Conservation (phyloP, 768 basidiomycete species). For the Lactarius tabidus region DNA sequence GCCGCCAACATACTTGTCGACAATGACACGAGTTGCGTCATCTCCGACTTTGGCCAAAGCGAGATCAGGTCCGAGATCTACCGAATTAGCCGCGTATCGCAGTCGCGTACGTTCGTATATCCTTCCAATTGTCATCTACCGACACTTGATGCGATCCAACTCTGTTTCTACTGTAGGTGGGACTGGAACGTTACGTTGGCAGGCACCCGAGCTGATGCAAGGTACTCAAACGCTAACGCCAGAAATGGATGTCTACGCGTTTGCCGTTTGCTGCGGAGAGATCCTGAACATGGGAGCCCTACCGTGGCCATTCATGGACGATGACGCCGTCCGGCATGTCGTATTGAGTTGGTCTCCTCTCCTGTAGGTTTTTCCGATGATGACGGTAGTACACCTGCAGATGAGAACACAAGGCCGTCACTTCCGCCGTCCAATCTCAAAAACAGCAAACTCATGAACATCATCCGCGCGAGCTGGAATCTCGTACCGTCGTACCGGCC, state of each 20-base stretch:
- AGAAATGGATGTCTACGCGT: constrained; percentile 66
- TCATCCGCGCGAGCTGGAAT: constrained; percentile 57
- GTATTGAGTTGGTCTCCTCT: constrained; percentile 42
- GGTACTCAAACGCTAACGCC: constrained; percentile 46
- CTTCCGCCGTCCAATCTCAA: constrained; percentile 40
- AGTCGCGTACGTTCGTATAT: constrained; percentile 29
- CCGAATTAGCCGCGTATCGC: constrained; percentile 47
- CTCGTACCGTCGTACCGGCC: constrained; percentile 49
- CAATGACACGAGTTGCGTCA: constrained; percentile 59
- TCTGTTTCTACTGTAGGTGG: constrained; percentile 34
- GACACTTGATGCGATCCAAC: neutral
- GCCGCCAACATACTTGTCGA: constrained; percentile 75
- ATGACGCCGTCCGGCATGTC: constrained; percentile 46
- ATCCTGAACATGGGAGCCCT: constrained; percentile 58
- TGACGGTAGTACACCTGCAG: constrained; percentile 3
- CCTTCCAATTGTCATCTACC: neutral
- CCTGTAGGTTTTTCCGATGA: too few relatives aligned
- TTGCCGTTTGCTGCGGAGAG: constrained; percentile 60
- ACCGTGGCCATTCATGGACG: constrained; percentile 52
- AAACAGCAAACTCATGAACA: too few relatives aligned
- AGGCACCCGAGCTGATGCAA: constrained; percentile 60
- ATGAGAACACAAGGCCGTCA: constrained; percentile 28
- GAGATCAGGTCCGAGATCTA: constrained; percentile 72
- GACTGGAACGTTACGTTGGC: constrained; percentile 61
- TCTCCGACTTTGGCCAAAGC: too few relatives aligned